Base-by-base conservation (phyloP, 768 basidiomycete genomes). In the Boletus vermiculosoides region DNA sequence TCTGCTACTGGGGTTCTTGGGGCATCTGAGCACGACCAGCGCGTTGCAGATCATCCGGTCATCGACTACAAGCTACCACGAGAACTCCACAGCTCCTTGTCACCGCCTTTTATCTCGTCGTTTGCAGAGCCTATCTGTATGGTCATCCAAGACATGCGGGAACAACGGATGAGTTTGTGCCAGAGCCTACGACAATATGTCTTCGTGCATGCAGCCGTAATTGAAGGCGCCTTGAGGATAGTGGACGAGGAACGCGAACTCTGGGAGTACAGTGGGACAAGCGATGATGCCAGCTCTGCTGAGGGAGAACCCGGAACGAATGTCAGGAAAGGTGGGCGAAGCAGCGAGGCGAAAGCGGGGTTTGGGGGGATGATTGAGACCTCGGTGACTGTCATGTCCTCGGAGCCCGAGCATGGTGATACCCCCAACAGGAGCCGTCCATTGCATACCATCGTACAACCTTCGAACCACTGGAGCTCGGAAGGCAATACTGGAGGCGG, bases 111-210 rank as follows among this genome's bases (percentile, higher is more conserved):
- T 45, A 72, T 92, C 57, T 84, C 83, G 44, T 76, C 78, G 36
- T 84, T 87, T 59, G 78, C 81, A 33, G 88, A 92, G 46, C 96
- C 96, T 4, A 82, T 97, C 40, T 85, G 81, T 69, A 81, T 85
- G 53, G 82, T 97, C 1, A 78, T 98, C 50, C 92, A 95, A 73
- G 92, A 94, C 68, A 93, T 98, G 87, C 82, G 96, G 45, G 87
- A 95, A 71, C 95, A 98, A 74, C 79, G 96, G 52, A 98, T 98
- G 96, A 94, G 92, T 66, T 74, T 97, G 59, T 96, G 95, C 68
- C 95, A 96, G 77, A 96, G 90, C 71, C 74, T 95, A 67, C 78
- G 94, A 56, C 96, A 98, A 74, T 98, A 95, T 66, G 88, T 95
- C 20, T 98, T 95, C 72, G 90, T 94, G 37, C 92, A 97, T 69